These are phyloP conservation scores for Metarhizium sp. DNA, from an alignment of 2,329 filamentous ascomycete genomes.

Conservation along the genomic window DNA sequence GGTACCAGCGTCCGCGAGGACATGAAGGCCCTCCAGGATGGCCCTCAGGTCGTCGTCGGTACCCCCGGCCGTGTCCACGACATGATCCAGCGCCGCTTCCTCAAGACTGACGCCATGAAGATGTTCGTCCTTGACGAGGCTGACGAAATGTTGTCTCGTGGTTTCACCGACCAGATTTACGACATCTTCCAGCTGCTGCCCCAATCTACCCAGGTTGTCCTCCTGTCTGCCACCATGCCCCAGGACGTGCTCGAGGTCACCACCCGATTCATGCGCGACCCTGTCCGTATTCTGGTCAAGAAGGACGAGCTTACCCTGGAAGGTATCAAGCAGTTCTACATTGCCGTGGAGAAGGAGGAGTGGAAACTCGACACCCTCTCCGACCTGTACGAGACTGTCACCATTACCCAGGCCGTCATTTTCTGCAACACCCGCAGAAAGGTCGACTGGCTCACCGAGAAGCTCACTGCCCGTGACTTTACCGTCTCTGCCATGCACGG, in stretches of 20 bases:
- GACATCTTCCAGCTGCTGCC: conserved; percentile 99
- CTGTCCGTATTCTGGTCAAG: conserved; percentile 98
- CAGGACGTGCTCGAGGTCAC: conserved; percentile 99
- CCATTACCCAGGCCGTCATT: conserved; percentile 98
- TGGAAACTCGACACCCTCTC: conserved; percentile 99
- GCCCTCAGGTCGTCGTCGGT: conserved; percentile 93
- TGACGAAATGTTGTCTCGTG: conserved; percentile 98
- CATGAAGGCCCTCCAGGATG: conserved; percentile 95
- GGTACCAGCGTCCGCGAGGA: conserved; percentile 97
- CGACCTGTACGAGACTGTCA: conserved; percentile 98
- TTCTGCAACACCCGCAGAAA: conserved; percentile 99
- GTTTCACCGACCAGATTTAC: conserved; percentile 99
- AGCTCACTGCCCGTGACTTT: conserved; percentile 97
- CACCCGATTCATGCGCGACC: conserved; percentile 99
- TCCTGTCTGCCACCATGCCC: conserved; percentile 96
- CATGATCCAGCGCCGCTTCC: conserved; percentile 97
- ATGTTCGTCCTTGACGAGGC: conserved; percentile 99
- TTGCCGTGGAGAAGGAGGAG: conserved; percentile 99
- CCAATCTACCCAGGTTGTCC: conserved; percentile 95
- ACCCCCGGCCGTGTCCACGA: conserved; percentile 98
- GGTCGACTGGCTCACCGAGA: conserved; percentile 99
- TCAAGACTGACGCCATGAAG: conserved; percentile 98
- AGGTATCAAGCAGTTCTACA: conserved; percentile 99
- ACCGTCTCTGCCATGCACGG: conserved; percentile 99
- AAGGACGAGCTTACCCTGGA: conserved; percentile 99